phyloP scores from a whole-genome alignment of 495 filamentous ascomycete genomes.

The Aspergillus bertholletiae region DNA sequence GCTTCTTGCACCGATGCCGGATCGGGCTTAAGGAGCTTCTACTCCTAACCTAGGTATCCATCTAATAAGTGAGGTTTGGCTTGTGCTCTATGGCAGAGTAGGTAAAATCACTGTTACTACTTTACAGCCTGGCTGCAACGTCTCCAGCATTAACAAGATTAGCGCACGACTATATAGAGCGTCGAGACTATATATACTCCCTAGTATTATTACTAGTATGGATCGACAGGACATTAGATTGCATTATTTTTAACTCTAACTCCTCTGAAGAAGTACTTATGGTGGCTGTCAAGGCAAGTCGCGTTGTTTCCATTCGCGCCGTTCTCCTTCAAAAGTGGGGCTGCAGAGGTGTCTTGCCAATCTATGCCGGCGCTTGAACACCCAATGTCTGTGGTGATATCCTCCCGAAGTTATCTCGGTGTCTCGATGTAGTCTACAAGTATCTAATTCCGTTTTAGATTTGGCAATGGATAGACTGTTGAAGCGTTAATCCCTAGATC shows the following conservation, averaged over 20 bases:
- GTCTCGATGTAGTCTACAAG: neutral
- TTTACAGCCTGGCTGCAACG: no score
- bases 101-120: no score
- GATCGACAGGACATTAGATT: neutral
- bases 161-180: no score
- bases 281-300: neutral
- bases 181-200: no score
- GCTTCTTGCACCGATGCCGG: neutral
- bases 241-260: neutral
- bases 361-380: neutral
- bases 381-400: slow-evolving; percentile 2
- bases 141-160: no score
- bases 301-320: slow-evolving; percentile 17
- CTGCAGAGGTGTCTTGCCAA: neutral
- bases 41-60: no score
- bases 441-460: neutral
- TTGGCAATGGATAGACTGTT: neutral
- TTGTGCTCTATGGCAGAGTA: no score
- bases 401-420: neutral
- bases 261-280: neutral
- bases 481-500: neutral
- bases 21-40: neutral
- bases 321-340: slow-evolving; percentile 3
- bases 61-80: no score
- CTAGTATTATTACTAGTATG: no score